Percentiles rank a stretch among this genome's conserved stretches.
Evolutionary conservation across 208 protist genomes (phyloP).

Genomic region (Trypanosomatidae sp.): DNA sequence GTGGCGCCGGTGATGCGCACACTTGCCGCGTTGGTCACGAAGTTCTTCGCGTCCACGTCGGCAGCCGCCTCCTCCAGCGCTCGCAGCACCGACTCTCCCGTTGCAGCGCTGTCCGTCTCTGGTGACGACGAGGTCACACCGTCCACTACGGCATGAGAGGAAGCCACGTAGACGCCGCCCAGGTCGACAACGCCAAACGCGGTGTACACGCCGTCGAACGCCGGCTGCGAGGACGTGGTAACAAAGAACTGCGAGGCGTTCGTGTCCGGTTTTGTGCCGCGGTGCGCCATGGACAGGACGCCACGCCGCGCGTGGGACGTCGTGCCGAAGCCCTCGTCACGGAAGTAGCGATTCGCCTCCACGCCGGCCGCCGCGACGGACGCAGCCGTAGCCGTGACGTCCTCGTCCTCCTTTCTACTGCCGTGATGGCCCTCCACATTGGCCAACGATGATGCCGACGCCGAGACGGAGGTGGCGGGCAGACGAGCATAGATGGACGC

Average conservation of each 20-base stretch:
- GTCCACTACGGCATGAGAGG: neutral
- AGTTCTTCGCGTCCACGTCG: constrained; percentile 44
- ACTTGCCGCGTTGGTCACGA: constrained; percentile 36
- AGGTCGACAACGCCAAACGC: constrained; percentile 94
- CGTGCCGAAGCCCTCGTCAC: constrained; percentile 91
- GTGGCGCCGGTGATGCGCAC: constrained; percentile 54
- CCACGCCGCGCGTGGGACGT: constrained; percentile 84
- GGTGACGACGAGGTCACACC: too few relatives aligned
- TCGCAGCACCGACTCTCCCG: too few relatives aligned
- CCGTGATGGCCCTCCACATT: too few relatives aligned
- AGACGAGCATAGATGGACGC: constrained; percentile 88
- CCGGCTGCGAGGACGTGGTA: constrained; percentile 47
- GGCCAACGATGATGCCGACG: too few relatives aligned
- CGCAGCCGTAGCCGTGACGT: too few relatives aligned
- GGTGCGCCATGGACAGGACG: constrained; percentile 95
- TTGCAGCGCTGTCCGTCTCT: too few relatives aligned
- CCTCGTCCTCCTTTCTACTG: too few relatives aligned
- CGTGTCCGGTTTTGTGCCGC: constrained; percentile 79
- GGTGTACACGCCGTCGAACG: constrained; percentile 92
- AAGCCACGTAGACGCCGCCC: constrained; percentile 18
- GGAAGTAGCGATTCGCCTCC: constrained; percentile 51
- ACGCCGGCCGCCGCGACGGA: constrained; percentile 10
- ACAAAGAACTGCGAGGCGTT: constrained; percentile 94
- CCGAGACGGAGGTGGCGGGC: neutral
- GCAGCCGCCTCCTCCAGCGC: neutral